Base-by-base conservation (phyloP, 179 eudicot species). In the Sideroxylon spinosum region DNA sequence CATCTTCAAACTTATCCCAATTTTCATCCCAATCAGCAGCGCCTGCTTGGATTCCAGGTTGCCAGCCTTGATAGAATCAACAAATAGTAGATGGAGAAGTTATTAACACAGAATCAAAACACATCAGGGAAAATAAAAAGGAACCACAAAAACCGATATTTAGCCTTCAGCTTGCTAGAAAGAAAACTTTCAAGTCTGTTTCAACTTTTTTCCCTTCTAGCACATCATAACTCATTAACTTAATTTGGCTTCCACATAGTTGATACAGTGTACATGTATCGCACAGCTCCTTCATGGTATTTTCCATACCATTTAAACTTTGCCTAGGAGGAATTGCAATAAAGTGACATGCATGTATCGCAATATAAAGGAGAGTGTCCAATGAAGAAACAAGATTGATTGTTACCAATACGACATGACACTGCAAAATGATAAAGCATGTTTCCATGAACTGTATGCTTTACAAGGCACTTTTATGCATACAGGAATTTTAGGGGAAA, bases 1-100 rank as follows among this genome's bases (percentile, higher is more conserved):
- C 99, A 81, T 93, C 97, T 85, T 90, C 97, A 81, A 95, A 89
- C 84, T 87, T 87, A 86, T 95, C 99, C 99, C 99, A 95, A 77
- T 85, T 88, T 84, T 91, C 99, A 83, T 88, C 92, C 99, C 96
- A 95, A 80, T 95, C 99, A 84, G 99, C 93, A 81, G 95, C 91
- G 81, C 89, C 88, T 80, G 85, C 95, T 87, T 92, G 97, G 71
- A 95, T 85, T 50, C 98, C 99, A 84, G 91, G 89, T 87, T 95
- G 98, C 98, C 98, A 95, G 71, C 98, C 98, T 95, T 64, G 23
- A 79, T 44, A 22, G 52, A 55, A 73, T 61, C 46, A 32, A 17
- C 29, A 55, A 11, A 75, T 28, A 17, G 11, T 17, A 52, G 78
- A 69, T 78, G 72, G 67, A 76, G 9, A 53, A 48, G 32, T 65